These are phyloP conservation scores for Ascochyta fabae DNA, from an alignment of 2,329 filamentous ascomycete species.

Conservation along the genomic window DNA sequence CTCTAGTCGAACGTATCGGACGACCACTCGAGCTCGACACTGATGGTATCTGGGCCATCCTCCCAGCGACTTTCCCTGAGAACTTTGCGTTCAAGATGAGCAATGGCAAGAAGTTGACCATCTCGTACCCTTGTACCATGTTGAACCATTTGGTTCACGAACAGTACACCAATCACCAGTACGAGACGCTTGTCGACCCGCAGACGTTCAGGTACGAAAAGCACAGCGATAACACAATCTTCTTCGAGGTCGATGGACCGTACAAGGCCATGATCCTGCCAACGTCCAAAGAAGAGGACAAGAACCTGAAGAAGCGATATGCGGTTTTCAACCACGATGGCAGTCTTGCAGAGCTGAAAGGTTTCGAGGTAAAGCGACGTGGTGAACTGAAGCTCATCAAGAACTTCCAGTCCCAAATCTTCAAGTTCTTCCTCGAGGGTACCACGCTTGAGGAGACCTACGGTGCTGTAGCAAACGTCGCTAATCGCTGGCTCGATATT, in stretches of 20 bases:
- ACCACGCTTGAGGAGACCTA: constrained; percentile 89
- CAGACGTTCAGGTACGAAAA: constrained; percentile 90
- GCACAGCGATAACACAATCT: constrained; percentile 98
- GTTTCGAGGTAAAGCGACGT: constrained; percentile 96
- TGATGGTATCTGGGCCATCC: constrained; percentile 99
- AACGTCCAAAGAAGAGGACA: constrained; percentile 98
- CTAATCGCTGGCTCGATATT: constrained; percentile 96
- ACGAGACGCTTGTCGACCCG: constrained; percentile 84
- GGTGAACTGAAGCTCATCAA: constrained; percentile 99
- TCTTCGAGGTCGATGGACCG: constrained; percentile 98
- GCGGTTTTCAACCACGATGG: constrained; percentile 99
- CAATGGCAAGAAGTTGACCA: constrained; percentile 93
- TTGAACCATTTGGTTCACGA: constrained; percentile 96
- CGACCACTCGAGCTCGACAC: constrained; percentile 95
- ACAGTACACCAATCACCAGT: constrained; percentile 96
- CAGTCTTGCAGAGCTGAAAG: constrained; percentile 91
- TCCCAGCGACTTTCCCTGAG: constrained; percentile 94
- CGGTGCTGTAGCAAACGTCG: constrained; percentile 87
- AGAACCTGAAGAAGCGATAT: constrained; percentile 99
- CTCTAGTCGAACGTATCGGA: too few relatives aligned
- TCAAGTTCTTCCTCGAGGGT: constrained; percentile 98
- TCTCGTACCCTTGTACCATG: constrained; percentile 99
- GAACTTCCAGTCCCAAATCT: constrained; percentile 98
- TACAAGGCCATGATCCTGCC: constrained; percentile 98
- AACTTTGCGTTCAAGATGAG: constrained; percentile 95